Evolutionary conservation across 2,329 filamentous ascomycete genomes (phyloP), one percentile per base, ranked within the genome.

Genomic region (Orbilia quercus): DNA sequence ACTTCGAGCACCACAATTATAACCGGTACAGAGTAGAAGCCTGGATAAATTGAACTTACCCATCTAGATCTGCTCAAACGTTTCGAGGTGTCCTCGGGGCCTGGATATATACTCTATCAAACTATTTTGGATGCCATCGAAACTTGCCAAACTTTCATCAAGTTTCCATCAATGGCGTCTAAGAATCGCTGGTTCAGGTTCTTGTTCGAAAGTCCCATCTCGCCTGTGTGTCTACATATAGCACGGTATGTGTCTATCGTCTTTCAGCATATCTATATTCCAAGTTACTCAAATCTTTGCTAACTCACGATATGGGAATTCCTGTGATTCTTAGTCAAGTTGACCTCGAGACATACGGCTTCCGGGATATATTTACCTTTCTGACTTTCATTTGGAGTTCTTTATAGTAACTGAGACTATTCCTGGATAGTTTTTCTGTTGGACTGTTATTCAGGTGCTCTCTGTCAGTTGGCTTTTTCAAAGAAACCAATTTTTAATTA

Each of bases 171-270:
- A 9, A 72, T 45, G 0, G 16, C 11, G 2, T 16, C 23, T 1
- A 65, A 12, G 42, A 59, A 65, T 11, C 20, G 40, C 7, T 64
- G 25, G 38, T 72, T 72, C 7, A 72, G 16, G 25, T 55, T 54
- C 25, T 47, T 71, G 7, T 38, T 47, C 2, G 14, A 25, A 9
- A 31, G 28, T 31, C 28, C 28, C 34, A 42, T 60, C 5, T 72
- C 67, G 23, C 67, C 67, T 3, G 31, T 6, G 47, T 53, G 22
- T 12, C 20, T 36, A 36, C 67, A 72, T 14, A 72, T 55, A 2
- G 44, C 53, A 7, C 22, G 34, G 12, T 72, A 72, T 5, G 66
- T 71, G 20, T 40, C 50, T 54, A 54, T 5, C 7, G 4, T 50
- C 5, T 5, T 28, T 9, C 11, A 28, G 16, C 22, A 20, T 28